Conservation (phyloP, 179 eudicot genomes). For the Dionaea muscipula region DNA sequence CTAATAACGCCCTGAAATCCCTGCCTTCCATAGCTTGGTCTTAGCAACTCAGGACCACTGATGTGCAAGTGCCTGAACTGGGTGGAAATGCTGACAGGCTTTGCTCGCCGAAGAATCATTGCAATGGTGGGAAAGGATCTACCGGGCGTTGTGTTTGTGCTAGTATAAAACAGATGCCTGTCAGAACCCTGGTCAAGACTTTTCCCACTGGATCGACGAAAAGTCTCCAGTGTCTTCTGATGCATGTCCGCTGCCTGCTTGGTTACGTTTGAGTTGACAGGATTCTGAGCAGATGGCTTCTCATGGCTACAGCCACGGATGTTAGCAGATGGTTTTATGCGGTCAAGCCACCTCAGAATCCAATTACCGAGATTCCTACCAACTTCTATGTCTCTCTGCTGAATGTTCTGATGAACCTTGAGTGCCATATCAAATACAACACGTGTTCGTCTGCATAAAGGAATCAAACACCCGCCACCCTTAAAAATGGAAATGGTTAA, state of each 20-base stretch:
- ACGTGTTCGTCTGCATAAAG: constrained; percentile 35
- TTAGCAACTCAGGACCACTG: constrained; percentile 14
- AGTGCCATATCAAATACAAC: constrained; percentile 50
- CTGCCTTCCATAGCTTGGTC: constrained; percentile 19
- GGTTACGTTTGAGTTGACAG: constrained; percentile 13
- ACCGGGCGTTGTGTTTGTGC: constrained; percentile 36
- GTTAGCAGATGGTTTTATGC: constrained; percentile 66
- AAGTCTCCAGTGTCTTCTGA: constrained; percentile 21
- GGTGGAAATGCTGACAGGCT: constrained; percentile 28
- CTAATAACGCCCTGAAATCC: constrained; percentile 33
- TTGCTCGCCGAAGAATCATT: constrained; percentile 38
- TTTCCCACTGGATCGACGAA: constrained; percentile 16
- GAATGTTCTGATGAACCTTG: constrained; percentile 52
- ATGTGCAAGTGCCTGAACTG: constrained; percentile 36
- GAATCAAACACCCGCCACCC: constrained; percentile 27
- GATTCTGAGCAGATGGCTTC: constrained; percentile 19
- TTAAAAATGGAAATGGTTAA: no score
- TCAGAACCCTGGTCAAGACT: constrained; percentile 27
- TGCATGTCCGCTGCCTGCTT: constrained; percentile 20
- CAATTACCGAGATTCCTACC: constrained; percentile 66
- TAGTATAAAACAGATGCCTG: constrained; percentile 43
- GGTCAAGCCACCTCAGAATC: constrained; percentile 65
- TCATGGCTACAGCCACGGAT: constrained; percentile 29
- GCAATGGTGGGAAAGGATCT: constrained; percentile 42
- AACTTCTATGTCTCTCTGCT: constrained; percentile 59